Percentiles rank a stretch among this genome's conserved stretches.
Evolutionary conservation across 108 stramenopile genomes (phyloP).

Genomic region (Skeletonema costatum): DNA sequence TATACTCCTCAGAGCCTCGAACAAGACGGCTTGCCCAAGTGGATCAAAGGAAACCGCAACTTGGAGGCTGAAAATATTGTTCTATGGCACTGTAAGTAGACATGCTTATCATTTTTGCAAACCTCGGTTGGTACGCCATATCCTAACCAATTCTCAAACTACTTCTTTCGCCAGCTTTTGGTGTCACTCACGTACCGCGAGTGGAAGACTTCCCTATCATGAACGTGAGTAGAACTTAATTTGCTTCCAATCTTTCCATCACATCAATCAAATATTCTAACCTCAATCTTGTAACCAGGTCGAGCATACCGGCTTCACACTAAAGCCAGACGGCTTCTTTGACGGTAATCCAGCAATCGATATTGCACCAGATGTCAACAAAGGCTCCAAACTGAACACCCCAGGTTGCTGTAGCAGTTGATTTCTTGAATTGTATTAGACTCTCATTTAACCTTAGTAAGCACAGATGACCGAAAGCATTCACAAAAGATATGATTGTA

Average conservation of each 20-base stretch:
- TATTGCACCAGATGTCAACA: conserved; percentile 23
- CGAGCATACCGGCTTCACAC: conserved; percentile 54
- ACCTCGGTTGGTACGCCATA: background rate
- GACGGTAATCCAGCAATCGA: conserved; percentile 27
- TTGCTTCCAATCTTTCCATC: background rate
- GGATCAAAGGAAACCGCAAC: conserved; percentile 48
- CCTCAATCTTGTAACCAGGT: conserved; percentile 1
- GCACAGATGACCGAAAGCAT: too few species aligned
- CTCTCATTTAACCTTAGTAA: too few species aligned
- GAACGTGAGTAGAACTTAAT: conserved; percentile 4
- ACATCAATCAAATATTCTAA: background rate
- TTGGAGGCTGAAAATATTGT: conserved; percentile 58
- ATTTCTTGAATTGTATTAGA: background rate
- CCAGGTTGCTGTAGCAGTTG: background rate
- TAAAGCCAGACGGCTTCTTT: conserved; percentile 54
- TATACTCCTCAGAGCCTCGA: conserved; percentile 55
- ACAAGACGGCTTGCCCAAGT: conserved; percentile 51
- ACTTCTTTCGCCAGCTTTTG: conserved; percentile 36
- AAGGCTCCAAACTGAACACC: background rate
- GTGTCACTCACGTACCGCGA: conserved; percentile 60
- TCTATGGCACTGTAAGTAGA: conserved; percentile 51
- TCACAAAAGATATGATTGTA: too few species aligned
- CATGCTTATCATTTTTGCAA: background rate
- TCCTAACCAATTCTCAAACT: background rate
- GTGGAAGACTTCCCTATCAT: conserved; percentile 66